Evolutionary conservation across 257 asterid species (phyloP).

Genomic region (Solanum pinnatisectum): DNA sequence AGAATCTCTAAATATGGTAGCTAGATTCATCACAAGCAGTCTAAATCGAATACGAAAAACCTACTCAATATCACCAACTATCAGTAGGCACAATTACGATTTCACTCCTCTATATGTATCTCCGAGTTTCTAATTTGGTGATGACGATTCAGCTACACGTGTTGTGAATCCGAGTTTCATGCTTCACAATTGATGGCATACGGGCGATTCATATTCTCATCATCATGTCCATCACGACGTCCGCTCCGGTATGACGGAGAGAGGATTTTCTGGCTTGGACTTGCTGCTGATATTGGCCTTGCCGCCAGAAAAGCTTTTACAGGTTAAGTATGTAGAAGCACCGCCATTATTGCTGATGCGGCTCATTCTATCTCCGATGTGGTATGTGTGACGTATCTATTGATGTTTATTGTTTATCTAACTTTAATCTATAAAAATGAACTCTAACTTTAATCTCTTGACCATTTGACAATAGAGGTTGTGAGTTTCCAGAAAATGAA

Average conservation of each 20-base stretch:
- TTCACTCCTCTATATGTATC: constrained; percentile 6
- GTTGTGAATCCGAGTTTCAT: constrained; percentile 36
- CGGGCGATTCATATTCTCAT: constrained; percentile 40
- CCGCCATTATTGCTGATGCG: constrained; percentile 93
- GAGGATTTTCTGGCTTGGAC: constrained; percentile 80
- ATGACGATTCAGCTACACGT: not conserved
- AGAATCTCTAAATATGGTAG: constrained; percentile 35
- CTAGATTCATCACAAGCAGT: constrained; percentile 24
- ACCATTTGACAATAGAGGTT: not conserved
- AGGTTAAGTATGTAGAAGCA: constrained; percentile 81
- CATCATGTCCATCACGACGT: constrained; percentile 26
- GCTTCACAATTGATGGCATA: constrained; percentile 61
- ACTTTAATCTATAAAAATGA: not conserved
- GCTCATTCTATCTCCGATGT: constrained; percentile 93
- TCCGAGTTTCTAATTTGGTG: constrained; percentile 6
- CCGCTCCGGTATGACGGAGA: constrained; percentile 56
- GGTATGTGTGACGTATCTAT: constrained; percentile 27
- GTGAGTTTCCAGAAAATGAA: not conserved
- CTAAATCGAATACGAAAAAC: constrained; percentile 25
- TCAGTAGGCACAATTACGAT: not conserved
- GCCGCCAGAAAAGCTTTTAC: constrained; percentile 82
- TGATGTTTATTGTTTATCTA: not conserved
- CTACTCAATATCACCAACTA: constrained; percentile 14
- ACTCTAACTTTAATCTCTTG: not conserved
- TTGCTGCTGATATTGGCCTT: constrained; percentile 72